Base-by-base conservation (phyloP, 108 stramenopile species). In the Skeletonema grethae region DNA sequence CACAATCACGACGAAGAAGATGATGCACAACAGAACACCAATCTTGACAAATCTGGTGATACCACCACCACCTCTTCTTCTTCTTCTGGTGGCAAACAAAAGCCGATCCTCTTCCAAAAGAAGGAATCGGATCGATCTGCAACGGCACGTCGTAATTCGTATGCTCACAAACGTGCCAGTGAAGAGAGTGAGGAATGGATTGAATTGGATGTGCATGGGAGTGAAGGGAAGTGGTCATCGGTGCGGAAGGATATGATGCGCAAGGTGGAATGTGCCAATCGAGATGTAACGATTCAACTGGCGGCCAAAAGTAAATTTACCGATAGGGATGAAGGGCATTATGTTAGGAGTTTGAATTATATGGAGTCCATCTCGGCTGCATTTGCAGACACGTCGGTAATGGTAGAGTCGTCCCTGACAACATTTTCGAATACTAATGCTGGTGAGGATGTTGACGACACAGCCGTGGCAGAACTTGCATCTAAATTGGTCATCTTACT, bases 111-210 rank as follows among this genome's bases (percentile, higher is more conserved):
- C 50, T 93, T 93, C 64, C 88, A 93, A 76, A 90, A 86, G 74
- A 95, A 91, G 77, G 94, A 97, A 81, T 80, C 82, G 2, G 95
- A 96, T 67, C 75, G 91, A 59, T 85, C 92, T 9, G 86, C 83
- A 15, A 59, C 73, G 63, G 88, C 88, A 22, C 84, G 92, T 31
- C 85, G 88, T 39, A 86, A 83, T 24, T 84, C 86, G 34, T 95
- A 90, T 76, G 92, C 92, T 5, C 90, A 87, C 82, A 88, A 92
- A 68, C 83, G 85, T 58, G 82, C 91, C 20, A 82, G 80, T 29
- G 91, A 97, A 73, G 96, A 95, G 46, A 80, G 79, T 2, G 96
- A 97, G 79, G 85, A 84, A 41, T 97, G 96, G 96, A 72, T 90
- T 16, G 72, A 81, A 0, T 72, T 97, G 20, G 70, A 88, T 20